A percentile compares a stretch with the other conserved stretches of the same genome.
These are phyloP conservation scores for Wickerhamomyces xylosicus DNA, from an alignment of 805 yeast genomes.

Conservation along the genomic window DNA sequence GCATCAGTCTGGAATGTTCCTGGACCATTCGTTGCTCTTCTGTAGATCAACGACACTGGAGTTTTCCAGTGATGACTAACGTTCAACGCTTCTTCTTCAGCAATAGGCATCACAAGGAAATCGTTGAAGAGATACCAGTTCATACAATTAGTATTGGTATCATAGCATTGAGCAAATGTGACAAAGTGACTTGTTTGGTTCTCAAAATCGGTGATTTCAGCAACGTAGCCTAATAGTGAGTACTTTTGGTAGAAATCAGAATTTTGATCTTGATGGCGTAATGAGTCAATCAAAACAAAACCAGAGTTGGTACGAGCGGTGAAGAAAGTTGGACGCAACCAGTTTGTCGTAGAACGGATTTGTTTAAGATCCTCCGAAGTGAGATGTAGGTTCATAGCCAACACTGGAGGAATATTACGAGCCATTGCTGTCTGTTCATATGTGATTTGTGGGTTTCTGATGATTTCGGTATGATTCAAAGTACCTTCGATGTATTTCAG, in stretches of 20 bases:
- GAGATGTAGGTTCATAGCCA: conserved; percentile 51
- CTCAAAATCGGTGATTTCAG: conserved; percentile 38
- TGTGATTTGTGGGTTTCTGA: conserved; percentile 4
- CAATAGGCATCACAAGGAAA: conserved; percentile 69
- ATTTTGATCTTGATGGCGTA: conserved; percentile 18
- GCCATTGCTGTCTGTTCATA: conserved; percentile 44
- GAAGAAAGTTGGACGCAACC: conserved; percentile 58
- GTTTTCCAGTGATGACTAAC: conserved; percentile 71
- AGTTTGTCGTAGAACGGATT: conserved; percentile 37
- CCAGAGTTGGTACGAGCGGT: conserved; percentile 23
- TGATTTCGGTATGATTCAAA: conserved; percentile 38
- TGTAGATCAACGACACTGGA: conserved; percentile 64
- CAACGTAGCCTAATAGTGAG: conserved; percentile 60
- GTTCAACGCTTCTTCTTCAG: conserved; percentile 71
- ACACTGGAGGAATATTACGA: conserved; percentile 50
- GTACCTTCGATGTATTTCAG: conserved; percentile 53
- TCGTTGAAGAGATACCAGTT: conserved; percentile 86
- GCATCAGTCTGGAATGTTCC: conserved; percentile 35
- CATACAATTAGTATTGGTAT: conserved; percentile 18
- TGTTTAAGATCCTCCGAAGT: conserved; percentile 42
- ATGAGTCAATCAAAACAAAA: conserved; percentile 24
- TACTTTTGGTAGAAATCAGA: conserved; percentile 30
- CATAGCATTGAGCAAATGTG: conserved; percentile 40
- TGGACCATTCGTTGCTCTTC: conserved; percentile 31
- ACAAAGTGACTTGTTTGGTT: conserved; percentile 51